phyloP scores from a whole-genome alignment of 192 early-diverging fungal species.

The Entomortierella lignicola region DNA sequence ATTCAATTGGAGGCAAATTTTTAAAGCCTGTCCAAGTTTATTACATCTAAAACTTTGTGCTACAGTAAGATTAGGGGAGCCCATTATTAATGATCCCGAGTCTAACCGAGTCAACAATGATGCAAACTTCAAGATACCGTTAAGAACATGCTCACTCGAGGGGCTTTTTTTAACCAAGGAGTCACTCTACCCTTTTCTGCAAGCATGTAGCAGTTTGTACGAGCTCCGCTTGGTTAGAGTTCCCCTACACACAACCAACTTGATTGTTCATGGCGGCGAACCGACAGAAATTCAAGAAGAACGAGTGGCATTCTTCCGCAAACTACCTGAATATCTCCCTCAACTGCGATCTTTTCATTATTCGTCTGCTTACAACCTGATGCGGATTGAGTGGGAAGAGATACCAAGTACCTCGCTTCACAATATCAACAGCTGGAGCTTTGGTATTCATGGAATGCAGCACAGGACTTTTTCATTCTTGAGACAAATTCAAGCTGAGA shows the following conservation, averaged over 20 bases:
- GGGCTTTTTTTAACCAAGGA: not conserved
- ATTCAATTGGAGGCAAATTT: not conserved
- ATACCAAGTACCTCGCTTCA: not conserved
- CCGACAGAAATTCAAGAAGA: not conserved
- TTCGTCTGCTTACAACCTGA: not conserved
- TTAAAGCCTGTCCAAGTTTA: not conserved
- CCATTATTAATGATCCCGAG: not conserved
- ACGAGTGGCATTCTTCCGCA: not conserved
- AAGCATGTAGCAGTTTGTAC: not conserved
- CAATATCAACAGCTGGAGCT: conserved; percentile 1
- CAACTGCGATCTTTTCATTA: not conserved
- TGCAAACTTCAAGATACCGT: not conserved
- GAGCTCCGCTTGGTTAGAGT: not conserved
- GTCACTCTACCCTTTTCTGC: not conserved
- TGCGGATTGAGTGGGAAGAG: not conserved
- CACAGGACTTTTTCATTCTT: not conserved
- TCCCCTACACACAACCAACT: too few relatives aligned
- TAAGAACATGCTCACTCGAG: not conserved
- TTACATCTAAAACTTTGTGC: not conserved
- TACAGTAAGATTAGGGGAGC: too few relatives aligned
- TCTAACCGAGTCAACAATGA: not conserved
- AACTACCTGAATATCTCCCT: not conserved
- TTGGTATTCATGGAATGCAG: not conserved
- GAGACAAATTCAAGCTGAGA: too few relatives aligned
- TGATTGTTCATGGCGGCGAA: not conserved